phyloP scores from a whole-genome alignment of 2,329 filamentous ascomycete genomes.

The Pyrenochaeta sp. region DNA sequence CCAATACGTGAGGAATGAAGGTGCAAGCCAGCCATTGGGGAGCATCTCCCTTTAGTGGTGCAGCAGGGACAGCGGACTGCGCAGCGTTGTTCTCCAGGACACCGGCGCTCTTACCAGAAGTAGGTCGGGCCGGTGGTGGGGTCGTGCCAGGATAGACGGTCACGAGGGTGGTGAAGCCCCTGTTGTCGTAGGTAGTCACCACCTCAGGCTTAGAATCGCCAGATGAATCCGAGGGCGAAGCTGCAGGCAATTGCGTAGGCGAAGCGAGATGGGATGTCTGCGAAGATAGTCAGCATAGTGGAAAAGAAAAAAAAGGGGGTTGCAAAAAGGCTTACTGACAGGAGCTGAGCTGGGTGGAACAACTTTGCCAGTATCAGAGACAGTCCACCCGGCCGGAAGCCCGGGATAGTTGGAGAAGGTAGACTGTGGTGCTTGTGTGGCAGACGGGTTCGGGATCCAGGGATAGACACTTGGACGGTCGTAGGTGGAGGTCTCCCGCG shows the following conservation, averaged over 20 bases:
- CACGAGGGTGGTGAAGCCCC: constrained; percentile 60
- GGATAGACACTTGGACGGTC: constrained; percentile 59
- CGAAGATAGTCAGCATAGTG: constrained; percentile 22
- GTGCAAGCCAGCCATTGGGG: neutral
- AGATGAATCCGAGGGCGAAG: constrained; percentile 40
- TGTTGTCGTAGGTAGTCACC: constrained; percentile 58
- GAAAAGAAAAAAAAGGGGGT: constrained; percentile 1
- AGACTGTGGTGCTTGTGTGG: constrained; percentile 58
- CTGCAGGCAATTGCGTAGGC: constrained; percentile 62
- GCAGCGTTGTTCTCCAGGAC: constrained; percentile 19
- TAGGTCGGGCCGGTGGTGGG: neutral
- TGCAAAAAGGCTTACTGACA: constrained; percentile 65
- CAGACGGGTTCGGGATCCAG: constrained; percentile 68
- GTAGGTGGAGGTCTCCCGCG: constrained; percentile 66
- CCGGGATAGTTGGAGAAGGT: constrained; percentile 60
- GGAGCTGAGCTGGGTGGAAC: constrained; percentile 74
- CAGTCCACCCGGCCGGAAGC: constrained; percentile 82
- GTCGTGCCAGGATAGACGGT: constrained; percentile 37
- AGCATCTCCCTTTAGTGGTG: constrained; percentile 7
- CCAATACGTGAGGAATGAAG: neutral
- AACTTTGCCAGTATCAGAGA: constrained; percentile 81
- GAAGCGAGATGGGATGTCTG: constrained; percentile 62
- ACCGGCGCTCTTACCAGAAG: neutral
- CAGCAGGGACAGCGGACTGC: constrained; percentile 6
- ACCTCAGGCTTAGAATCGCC: constrained; percentile 45